Evolutionary conservation across 2,329 filamentous ascomycete genomes (phyloP), one percentile per base, ranked within the genome.

Genomic region (Phialocephala sp.): DNA sequence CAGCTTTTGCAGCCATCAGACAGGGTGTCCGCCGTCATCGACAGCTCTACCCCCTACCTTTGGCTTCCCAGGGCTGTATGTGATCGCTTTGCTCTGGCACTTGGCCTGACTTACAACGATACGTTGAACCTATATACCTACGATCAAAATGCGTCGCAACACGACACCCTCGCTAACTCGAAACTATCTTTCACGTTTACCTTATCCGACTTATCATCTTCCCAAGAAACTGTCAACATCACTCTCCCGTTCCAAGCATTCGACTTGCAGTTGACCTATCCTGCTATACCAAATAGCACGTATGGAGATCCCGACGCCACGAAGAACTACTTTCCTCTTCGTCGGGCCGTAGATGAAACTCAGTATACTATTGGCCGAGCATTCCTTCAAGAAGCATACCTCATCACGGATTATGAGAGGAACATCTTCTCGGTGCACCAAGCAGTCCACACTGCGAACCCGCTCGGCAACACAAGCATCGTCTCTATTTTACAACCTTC

Each of bases 21-120:
- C 50, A 64, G 67, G 5, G 70, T 75, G 9, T 72, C 66, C 15
- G 72, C 73, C 4, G 68, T 71, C 61, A 84, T 92, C 63, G 89
- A 91, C 74, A 88, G 85, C 66, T 86, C 87, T 0, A 86, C 88
- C 0, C 85, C 88, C 1, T 88, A 86, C 69, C 77, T 91, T 4
- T 91, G 86, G 84, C 80, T 91, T 4, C 89, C 89, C 0, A 75
- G 81, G 36, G 72, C 75, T 2, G 80, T 90, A 15, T 92, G 90
- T 75, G 81, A 88, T 60, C 81, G 82, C 2, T 91, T 93, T 71
- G 89, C 90, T 47, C 68, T 80, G 1, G 83, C 84, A 1, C 84
- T 93, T 62, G 88, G 88, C 58, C 79, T 93, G 47, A 85, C 82
- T 1, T 91, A 88, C 75, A 88, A 92, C 76, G 83, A 82, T 57